A percentile compares a stretch with the other conserved stretches of the same genome.
These are phyloP conservation scores for Skeletonema menzelii DNA, from an alignment of 108 stramenopile genomes.

Conservation along the genomic window DNA sequence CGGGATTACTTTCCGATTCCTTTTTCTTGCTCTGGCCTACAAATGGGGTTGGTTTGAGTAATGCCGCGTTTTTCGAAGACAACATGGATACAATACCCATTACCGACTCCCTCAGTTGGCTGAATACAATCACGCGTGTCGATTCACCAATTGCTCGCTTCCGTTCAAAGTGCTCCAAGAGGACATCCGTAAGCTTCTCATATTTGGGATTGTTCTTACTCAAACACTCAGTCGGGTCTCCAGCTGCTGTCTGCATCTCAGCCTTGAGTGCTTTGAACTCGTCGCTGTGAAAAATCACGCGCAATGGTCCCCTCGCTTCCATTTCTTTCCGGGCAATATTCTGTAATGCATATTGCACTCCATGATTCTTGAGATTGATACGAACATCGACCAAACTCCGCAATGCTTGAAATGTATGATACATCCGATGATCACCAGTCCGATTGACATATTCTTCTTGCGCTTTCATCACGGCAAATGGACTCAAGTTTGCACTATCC, in stretches of 20 bases:
- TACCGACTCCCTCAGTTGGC: conserved; percentile 82
- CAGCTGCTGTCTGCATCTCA: conserved; percentile 46
- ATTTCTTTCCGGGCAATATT: conserved; percentile 31
- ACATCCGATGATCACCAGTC: conserved; percentile 40
- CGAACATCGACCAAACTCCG: conserved; percentile 55
- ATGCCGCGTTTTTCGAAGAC: conserved; percentile 19
- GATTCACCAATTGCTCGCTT: conserved; percentile 42
- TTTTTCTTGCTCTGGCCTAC: conserved; percentile 37
- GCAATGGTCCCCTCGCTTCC: conserved; percentile 13
- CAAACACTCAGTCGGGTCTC: conserved; percentile 7
- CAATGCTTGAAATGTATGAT: conserved; percentile 45
- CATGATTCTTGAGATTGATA: conserved; percentile 45
- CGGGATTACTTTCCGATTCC: not conserved
- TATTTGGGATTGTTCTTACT: conserved; percentile 79
- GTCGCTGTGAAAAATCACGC: not conserved
- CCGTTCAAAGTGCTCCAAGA: conserved; percentile 80
- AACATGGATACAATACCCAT: conserved; percentile 68
- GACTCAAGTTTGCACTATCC: conserved; percentile 48
- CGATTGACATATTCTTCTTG: conserved; percentile 39
- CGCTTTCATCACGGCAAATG: conserved; percentile 50
- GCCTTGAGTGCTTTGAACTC: conserved; percentile 49
- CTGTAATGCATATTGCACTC: conserved; percentile 45
- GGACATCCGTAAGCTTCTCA: conserved; percentile 68
- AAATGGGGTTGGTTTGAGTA: conserved; percentile 75
- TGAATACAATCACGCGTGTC: conserved; percentile 89